Conservation (phyloP, 2,329 filamentous ascomycete genomes). For the Colletotrichum sansevieriae region DNA sequence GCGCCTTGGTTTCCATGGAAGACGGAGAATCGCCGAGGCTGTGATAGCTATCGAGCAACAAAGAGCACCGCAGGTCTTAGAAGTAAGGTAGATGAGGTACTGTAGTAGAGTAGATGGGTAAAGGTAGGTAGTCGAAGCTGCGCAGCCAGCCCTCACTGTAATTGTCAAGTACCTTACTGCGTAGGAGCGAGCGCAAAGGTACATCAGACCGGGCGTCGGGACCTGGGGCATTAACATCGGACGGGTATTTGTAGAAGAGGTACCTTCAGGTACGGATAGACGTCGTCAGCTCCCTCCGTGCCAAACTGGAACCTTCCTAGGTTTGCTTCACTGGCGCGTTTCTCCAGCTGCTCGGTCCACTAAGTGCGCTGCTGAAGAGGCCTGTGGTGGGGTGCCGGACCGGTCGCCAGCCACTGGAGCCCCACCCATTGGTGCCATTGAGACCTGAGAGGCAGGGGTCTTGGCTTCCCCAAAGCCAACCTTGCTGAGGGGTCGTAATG, state of each 20-base stretch:
- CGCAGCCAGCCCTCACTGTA: constrained; percentile 6
- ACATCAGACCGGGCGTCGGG: constrained; percentile 13
- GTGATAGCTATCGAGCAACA: constrained; percentile 23
- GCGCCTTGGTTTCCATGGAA: constrained; percentile 7
- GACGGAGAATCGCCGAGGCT: constrained; percentile 19
- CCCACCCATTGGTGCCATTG: constrained; percentile 35
- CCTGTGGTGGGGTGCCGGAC: constrained; percentile 34
- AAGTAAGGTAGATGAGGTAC: not conserved
- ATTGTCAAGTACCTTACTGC: not conserved
- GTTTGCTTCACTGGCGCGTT: constrained; percentile 34
- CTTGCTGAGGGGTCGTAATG: constrained; percentile 24
- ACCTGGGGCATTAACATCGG: constrained; percentile 35
- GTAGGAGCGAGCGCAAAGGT: not conserved
- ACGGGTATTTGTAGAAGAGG: constrained; percentile 2
- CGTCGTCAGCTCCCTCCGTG: constrained; percentile 40
- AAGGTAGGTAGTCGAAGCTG: constrained; percentile 2
- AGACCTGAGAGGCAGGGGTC: constrained; percentile 38
- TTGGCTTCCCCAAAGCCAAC: constrained; percentile 19
- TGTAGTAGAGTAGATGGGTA: not conserved
- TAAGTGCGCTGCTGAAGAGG: constrained; percentile 37
- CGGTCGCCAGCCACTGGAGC: constrained; percentile 21
- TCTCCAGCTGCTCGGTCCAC: constrained; percentile 41
- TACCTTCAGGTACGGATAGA: constrained; percentile 5
- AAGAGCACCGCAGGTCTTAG: constrained; percentile 8
- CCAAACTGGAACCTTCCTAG: constrained; percentile 38